Base-by-base conservation (phyloP, 331 rosid species). In the Arachis monticola region DNA sequence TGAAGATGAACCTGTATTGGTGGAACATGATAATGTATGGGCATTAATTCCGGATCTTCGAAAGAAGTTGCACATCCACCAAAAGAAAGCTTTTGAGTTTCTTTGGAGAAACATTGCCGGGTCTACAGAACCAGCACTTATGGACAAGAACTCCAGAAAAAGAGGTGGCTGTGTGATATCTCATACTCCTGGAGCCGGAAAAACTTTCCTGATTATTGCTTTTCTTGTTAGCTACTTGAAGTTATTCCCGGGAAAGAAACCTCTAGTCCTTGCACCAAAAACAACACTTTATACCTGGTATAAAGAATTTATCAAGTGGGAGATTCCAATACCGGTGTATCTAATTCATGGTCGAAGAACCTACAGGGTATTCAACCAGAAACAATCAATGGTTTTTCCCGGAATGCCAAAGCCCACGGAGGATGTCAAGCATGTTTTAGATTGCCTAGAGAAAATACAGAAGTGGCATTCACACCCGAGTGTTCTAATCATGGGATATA, bases 211-310 rank as follows among this genome's bases (percentile, higher is more conserved):
- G 70, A 90, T 94, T 13, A 94, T 94, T 46, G 91, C 97, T 59
- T 94, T 94, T 84, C 95, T 94, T 13, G 89, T 85, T 40, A 94
- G 99, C 86, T 92, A 88, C 93, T 79, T 94, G 51, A 92, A 88
- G 85, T 79, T 94, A 58, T 94, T 90, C 82, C 99, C 99, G 0
- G 96, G 95, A 38, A 92, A 92, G 83, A 79, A 88, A 38, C 99
- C 99, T 41, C 77, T 94, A 56, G 90, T 94, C 64, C 96, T 94
- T 79, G 99, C 99, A 65, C 99, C 99, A 27, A 94, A 94, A 77
- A 91, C 99, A 56, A 92, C 99, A 64, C 93, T 94, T 10, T 94
- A 92, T 71, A 94, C 97, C 10, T 94, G 99, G 99, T 92, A 92
- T 76, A 94, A 94, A 79, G 99, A 94, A 80, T 94, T 92, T 57